Evolutionary conservation across 2,329 filamentous ascomycete species (phyloP).

Genomic region (Botryosphaeria dothidea): DNA sequence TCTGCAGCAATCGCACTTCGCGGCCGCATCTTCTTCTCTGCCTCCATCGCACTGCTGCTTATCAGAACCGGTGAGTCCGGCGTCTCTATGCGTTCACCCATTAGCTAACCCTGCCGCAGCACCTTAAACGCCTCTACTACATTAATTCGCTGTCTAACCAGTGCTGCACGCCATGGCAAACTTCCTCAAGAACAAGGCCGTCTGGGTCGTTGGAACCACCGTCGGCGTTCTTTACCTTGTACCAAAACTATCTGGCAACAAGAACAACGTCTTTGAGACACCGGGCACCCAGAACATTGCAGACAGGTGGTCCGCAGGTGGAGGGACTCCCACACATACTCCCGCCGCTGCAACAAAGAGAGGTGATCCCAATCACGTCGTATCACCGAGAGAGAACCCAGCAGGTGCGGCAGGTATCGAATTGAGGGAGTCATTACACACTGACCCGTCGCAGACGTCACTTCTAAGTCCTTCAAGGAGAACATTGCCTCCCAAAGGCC

Average conservation of each 20-base stretch:
- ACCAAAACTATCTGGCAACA: constrained; percentile 40
- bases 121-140: background rate
- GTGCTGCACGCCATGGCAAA: background rate
- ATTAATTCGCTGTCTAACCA: background rate
- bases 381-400: constrained; percentile 29
- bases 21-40: background rate
- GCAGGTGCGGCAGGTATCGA: constrained; percentile 26
- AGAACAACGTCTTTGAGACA: constrained; percentile 40
- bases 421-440: background rate
- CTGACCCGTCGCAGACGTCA: constrained; percentile 22
- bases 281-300: constrained; percentile 36
- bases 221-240: constrained; percentile 39
- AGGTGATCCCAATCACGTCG: constrained; percentile 29
- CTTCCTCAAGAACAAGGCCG: constrained; percentile 13
- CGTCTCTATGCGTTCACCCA: background rate
- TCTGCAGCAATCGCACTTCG: background rate
- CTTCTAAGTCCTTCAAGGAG: constrained; percentile 21
- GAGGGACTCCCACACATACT: constrained; percentile 33
- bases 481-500: constrained; percentile 31
- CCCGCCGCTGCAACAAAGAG: constrained; percentile 29
- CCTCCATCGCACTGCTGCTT: background rate
- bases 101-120: background rate
- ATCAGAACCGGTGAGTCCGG: background rate
- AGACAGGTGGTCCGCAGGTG: constrained; percentile 34
- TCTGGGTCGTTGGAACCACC: constrained; percentile 22